Evolutionary conservation across 306 rosid species (phyloP).

Genomic region (Luffa acutangula): DNA sequence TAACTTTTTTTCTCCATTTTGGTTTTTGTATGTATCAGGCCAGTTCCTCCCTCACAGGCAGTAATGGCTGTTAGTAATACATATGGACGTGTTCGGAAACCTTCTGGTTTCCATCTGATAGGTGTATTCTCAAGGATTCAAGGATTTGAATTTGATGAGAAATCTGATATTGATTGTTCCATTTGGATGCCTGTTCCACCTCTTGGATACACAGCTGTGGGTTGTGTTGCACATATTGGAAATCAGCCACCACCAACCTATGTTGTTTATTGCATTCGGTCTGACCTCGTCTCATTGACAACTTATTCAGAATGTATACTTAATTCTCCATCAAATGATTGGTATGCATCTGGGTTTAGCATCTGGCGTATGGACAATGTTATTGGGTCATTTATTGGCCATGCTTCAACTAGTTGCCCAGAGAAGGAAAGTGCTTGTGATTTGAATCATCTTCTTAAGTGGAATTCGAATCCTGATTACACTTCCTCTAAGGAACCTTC

Average conservation of each 20-base stretch:
- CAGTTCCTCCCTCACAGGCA: slow-evolving; percentile 89
- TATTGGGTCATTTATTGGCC: slow-evolving; percentile 75
- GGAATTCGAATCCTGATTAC: slow-evolving; percentile 47
- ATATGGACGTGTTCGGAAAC: slow-evolving; percentile 87
- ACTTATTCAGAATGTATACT: slow-evolving; percentile 63
- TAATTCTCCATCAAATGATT: slow-evolving; percentile 36
- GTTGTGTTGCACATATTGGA: slow-evolving; percentile 77
- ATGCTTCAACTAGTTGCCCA: slow-evolving; percentile 53
- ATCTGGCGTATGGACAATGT: slow-evolving; percentile 90
- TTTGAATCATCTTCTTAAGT: slow-evolving; percentile 77
- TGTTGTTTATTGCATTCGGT: slow-evolving; percentile 72
- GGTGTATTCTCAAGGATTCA: slow-evolving; percentile 59
- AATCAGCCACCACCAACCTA: slow-evolving; percentile 67
- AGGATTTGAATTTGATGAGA: slow-evolving; percentile 36
- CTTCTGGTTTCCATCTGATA: slow-evolving; percentile 63
- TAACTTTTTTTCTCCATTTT: background rate
- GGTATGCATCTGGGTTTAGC: slow-evolving; percentile 58
- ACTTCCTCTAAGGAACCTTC: slow-evolving; percentile 34
- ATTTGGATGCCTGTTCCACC: slow-evolving; percentile 96
- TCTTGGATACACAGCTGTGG: slow-evolving; percentile 71
- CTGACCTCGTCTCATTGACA: slow-evolving; percentile 76
- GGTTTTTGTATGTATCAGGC: slow-evolving; percentile 42
- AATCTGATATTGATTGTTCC: slow-evolving; percentile 47
- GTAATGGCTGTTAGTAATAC: slow-evolving; percentile 88
- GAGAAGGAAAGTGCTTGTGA: slow-evolving; percentile 36